Evolutionary conservation across 352 stramenopile species (phyloP).

Genomic region (Achlya hypogyna): DNA sequence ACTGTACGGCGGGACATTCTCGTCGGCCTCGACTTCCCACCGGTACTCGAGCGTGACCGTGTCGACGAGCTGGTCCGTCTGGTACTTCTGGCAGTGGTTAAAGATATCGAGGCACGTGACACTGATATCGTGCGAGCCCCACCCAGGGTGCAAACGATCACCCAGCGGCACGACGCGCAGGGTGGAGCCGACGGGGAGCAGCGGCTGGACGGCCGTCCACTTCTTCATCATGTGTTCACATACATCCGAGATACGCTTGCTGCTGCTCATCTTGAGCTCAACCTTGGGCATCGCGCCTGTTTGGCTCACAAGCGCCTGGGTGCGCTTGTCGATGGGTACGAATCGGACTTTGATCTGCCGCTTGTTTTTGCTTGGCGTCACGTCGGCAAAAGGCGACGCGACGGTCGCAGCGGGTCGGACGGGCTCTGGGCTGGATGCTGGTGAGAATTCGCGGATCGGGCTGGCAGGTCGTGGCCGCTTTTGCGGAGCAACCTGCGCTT

Average conservation of each 20-base stretch:
- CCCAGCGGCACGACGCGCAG: slow-evolving; percentile 6
- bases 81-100: neutral
- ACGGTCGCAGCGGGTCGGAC: neutral
- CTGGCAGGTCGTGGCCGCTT: neutral
- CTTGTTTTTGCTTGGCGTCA: slow-evolving; percentile 32
- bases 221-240: slow-evolving; percentile 70
- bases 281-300: slow-evolving; percentile 63
- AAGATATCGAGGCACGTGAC: slow-evolving; percentile 10
- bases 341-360: slow-evolving; percentile 79
- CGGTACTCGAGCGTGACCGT: slow-evolving; percentile 14
- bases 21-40: neutral
- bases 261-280: slow-evolving; percentile 65
- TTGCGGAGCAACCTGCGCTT: neutral
- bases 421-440: neutral
- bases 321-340: slow-evolving; percentile 55
- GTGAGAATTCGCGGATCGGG: neutral
- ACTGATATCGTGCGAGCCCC: slow-evolving; percentile 6
- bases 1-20: neutral
- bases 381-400: neutral
- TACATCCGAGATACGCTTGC: slow-evolving; percentile 72
- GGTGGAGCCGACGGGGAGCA: neutral
- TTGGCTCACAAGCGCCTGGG: slow-evolving; percentile 35
- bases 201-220: slow-evolving; percentile 39
- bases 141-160: slow-evolving; percentile 7
- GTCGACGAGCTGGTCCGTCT: neutral